Evolutionary conservation across 2,329 filamentous ascomycete species (phyloP).

Genomic region (Helotiales sp.): DNA sequence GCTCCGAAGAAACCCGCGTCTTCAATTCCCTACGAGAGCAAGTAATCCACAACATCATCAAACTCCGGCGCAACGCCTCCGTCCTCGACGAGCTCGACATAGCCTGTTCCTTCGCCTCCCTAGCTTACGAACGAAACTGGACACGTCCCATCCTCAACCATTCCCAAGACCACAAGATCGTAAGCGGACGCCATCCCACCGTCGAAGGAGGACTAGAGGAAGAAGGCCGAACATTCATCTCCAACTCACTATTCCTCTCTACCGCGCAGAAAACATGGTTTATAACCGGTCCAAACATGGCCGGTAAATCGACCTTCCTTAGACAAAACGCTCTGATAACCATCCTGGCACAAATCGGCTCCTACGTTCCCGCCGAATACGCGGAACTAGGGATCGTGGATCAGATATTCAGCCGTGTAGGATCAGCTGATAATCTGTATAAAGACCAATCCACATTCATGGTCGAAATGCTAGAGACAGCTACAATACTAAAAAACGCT

Average conservation of each 20-base stretch:
- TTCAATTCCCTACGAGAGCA: constrained; percentile 72
- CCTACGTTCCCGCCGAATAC: constrained; percentile 86
- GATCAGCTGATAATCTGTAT: constrained; percentile 93
- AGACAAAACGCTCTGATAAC: constrained; percentile 94
- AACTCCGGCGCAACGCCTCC: constrained; percentile 83
- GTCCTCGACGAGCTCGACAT: constrained; percentile 94
- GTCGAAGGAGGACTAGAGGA: constrained; percentile 81
- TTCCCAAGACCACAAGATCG: constrained; percentile 67
- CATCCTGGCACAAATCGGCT: constrained; percentile 88
- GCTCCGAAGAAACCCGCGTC: constrained; percentile 79
- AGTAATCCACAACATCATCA: constrained; percentile 80
- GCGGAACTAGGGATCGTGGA: constrained; percentile 91
- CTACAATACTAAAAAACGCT: constrained; percentile 81
- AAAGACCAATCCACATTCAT: constrained; percentile 96
- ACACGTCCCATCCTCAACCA: constrained; percentile 71
- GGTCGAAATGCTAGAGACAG: constrained; percentile 99
- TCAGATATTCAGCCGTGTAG: constrained; percentile 89
- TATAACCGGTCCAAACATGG: constrained; percentile 94
- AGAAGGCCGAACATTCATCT: constrained; percentile 78
- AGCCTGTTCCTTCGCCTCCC: constrained; percentile 76
- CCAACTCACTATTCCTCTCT: constrained; percentile 85
- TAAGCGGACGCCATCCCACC: constrained; percentile 87
- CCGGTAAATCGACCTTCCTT: constrained; percentile 92
- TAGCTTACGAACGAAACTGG: constrained; percentile 74
- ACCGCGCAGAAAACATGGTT: constrained; percentile 63